Percentiles rank a stretch among this genome's conserved stretches.
Conservation (phyloP, 192 early-diverging fungal genomes). For the Piromyces sp. region DNA sequence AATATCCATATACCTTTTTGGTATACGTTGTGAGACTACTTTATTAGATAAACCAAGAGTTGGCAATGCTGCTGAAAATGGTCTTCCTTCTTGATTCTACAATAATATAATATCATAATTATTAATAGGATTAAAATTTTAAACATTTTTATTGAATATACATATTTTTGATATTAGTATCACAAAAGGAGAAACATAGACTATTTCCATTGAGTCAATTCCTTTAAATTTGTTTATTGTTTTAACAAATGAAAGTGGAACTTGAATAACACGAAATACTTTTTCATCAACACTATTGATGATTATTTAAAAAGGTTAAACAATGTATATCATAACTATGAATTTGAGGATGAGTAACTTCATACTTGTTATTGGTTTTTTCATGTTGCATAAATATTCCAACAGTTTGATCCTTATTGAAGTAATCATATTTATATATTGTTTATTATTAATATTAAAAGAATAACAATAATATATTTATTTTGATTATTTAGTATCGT, state of each 20-base stretch:
- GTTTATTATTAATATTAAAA: too few relatives aligned
- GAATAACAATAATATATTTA: too few relatives aligned
- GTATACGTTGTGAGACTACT: conserved; percentile 33
- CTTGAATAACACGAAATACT: conserved; percentile 11
- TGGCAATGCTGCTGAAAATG: conserved; percentile 65
- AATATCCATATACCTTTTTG: too few relatives aligned
- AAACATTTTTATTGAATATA: too few relatives aligned
- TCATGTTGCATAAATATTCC: conserved; percentile 51
- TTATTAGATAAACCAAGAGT: conserved; percentile 92
- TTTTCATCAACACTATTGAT: conserved; percentile 86
- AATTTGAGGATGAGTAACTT: conserved; percentile 82
- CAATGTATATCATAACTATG: conserved; percentile 89
- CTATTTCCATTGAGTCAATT: background rate
- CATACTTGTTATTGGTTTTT: conserved; percentile 51
- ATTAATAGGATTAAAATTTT: too few relatives aligned
- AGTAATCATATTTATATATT: background rate
- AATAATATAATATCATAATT: too few relatives aligned
- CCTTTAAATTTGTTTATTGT: background rate
- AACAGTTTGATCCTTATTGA: conserved; percentile 77
- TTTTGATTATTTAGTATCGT: background rate
- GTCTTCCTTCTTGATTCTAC: conserved; percentile 12
- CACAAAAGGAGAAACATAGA: background rate
- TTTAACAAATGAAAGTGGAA: background rate
- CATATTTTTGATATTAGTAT: too few relatives aligned
- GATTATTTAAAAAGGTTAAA: conserved; percentile 54